Base-by-base conservation (phyloP, 148 eudicot genomes). In the Vaccinium darrowii region DNA sequence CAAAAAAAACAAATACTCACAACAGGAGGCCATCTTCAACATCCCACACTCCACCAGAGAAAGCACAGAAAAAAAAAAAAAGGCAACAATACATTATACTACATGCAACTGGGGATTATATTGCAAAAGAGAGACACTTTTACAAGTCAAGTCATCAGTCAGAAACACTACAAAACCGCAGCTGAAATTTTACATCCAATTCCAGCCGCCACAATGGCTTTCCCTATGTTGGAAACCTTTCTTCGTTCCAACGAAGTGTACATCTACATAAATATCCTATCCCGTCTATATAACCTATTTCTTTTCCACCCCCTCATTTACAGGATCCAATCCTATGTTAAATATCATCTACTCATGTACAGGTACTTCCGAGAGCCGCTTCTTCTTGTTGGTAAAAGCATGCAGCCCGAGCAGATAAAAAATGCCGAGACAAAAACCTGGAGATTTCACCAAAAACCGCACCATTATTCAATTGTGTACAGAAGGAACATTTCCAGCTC, bases 101-200 rank as follows among this genome's bases (percentile, higher is more conserved):
- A 36, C 39, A 36, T 36, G 39, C 33, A 15, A 73, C 43, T 73
- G n/a, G 77, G 77, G 51, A 73, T 16, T 73, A 36, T 73, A 73
- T 73, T 73, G 77, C 77, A 73, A 36, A 73, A 73, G n/a, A 73
- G 77, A 72, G 5, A 5, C 19, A 73, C n/a, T 73, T 58, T 15
- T 33, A 39, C 90, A 88, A 82, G 57, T 81, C 52, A 80, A 62
- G 33, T 84, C 52, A 75, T 51, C 88, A 82, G 77, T 80, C 50
- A 79, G 88, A 88, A 88, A 85, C 87, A 89, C 84, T 33, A 67
- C 89, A 89, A 88, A 88, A 89, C 87, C 87, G 88, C 93, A 91
- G 84, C 92, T 77, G 87, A 53, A 90, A 87, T 87, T 86, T 54
- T 60, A 58, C 50, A 81, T 51, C 71, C 60, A 67, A 19, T 83